A percentile compares a stretch with the other conserved stretches of the same genome.
phyloP scores from a whole-genome alignment of 2,329 filamentous ascomycete genomes.

The Dryadomyces sulphureus region DNA sequence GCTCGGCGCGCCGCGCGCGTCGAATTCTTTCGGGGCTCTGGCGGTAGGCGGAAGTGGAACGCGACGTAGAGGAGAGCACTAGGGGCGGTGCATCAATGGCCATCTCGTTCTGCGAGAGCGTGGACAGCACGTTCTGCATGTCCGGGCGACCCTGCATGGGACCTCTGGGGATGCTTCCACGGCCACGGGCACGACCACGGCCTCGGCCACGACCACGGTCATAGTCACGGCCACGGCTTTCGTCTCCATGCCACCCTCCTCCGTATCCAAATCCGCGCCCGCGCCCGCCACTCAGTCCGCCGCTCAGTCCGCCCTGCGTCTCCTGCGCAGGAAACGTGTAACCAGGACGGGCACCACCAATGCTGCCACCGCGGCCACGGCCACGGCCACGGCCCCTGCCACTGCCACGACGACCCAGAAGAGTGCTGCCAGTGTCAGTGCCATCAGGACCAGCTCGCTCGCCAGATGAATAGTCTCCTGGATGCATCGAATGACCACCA shows the following conservation, averaged over 20 bases:
- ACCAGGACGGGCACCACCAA: not conserved
- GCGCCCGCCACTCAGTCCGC: not conserved
- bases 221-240: no score
- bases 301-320: not conserved
- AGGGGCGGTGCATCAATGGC: no score
- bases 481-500: not conserved
- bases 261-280: not conserved
- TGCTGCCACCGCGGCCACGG: not conserved
- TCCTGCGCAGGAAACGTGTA: not conserved
- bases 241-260: no score
- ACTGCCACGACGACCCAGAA: constrained; percentile 4
- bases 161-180: no score
- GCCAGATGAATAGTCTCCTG: not conserved
- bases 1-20: constrained; percentile 10
- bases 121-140: no score
- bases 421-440: constrained; percentile 1
- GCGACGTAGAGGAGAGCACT: no score
- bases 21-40: constrained; percentile 3
- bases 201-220: no score
- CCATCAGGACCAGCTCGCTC: constrained; percentile 3
- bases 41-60: not conserved
- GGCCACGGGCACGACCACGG: no score
- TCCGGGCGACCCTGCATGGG: no score
- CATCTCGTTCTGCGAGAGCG: no score
- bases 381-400: constrained; percentile 1